Conservation (phyloP, 768 basidiomycete genomes). For the Naganishia kalamii region DNA sequence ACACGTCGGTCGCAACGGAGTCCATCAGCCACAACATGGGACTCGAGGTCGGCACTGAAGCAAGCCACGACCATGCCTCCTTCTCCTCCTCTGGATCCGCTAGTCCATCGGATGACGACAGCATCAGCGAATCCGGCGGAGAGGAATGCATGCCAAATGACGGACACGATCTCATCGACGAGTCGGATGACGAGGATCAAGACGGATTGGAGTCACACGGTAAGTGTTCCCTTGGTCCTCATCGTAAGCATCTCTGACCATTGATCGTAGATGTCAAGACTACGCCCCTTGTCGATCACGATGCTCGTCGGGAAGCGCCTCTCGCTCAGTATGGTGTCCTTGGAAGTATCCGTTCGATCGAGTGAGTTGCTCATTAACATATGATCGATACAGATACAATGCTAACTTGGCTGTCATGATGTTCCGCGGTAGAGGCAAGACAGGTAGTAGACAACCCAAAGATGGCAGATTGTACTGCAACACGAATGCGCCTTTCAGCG, state of each 20-base stretch:
- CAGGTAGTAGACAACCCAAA: not conserved
- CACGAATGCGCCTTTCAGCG: conserved; percentile 19
- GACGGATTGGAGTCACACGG: too few species aligned
- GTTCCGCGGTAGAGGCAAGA: too few species aligned
- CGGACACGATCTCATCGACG: conserved; percentile 7
- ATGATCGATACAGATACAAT: not conserved
- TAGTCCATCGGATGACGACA: too few species aligned
- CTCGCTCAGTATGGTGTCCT: conserved; percentile 19
- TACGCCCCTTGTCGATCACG: conserved; percentile 14
- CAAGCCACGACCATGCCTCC: too few species aligned
- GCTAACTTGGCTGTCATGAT: too few species aligned
- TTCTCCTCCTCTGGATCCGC: too few species aligned
- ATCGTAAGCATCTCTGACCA: not conserved
- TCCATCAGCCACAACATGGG: too few species aligned
- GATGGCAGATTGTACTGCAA: conserved; percentile 19
- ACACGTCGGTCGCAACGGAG: too few species aligned
- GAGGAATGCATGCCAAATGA: too few species aligned
- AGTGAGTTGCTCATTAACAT: not conserved
- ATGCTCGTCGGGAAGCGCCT: conserved; percentile 6
- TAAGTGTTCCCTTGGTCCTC: too few species aligned
- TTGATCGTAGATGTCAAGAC: conserved; percentile 15
- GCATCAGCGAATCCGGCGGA: too few species aligned
- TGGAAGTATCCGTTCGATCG: conserved; percentile 8
- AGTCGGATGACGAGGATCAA: not conserved
- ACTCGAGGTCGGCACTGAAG: too few species aligned